Conservation (phyloP, 805 yeast genomes). For the Sungouiozyma ichnusensis region DNA sequence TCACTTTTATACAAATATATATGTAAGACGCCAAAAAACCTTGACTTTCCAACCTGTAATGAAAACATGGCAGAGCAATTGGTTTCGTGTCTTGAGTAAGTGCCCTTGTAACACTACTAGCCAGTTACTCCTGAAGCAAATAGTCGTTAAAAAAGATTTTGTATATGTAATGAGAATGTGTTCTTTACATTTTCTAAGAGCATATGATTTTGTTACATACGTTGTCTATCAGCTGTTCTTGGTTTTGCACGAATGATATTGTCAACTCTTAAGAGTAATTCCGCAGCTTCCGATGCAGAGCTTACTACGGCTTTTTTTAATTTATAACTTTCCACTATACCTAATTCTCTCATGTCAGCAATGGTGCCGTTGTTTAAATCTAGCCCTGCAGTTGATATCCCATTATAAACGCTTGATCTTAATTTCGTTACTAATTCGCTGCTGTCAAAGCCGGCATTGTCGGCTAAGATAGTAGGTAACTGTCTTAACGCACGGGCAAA, state of each 20-base stretch:
- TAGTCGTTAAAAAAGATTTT: no score
- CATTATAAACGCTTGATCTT: constrained; percentile 76
- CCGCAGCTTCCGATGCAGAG: constrained; percentile 97
- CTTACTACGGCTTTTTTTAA: constrained; percentile 88
- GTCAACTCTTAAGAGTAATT: constrained; percentile 88
- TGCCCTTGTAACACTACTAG: no score
- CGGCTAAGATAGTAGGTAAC: constrained; percentile 90
- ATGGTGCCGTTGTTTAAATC: constrained; percentile 76
- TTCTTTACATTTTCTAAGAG: no score
- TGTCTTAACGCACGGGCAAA: constrained; percentile 91
- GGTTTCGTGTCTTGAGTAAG: no score
- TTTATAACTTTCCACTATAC: constrained; percentile 87
- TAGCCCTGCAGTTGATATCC: constrained; percentile 84
- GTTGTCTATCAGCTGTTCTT: constrained; percentile 83
- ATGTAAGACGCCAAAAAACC: neutral
- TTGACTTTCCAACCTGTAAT: no score
- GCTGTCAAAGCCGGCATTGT: constrained; percentile 94
- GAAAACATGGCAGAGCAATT: no score
- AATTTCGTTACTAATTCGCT: constrained; percentile 84
- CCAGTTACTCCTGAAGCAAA: no score
- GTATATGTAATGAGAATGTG: no score
- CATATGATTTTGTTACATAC: constrained; percentile 11
- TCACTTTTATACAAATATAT: neutral
- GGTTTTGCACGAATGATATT: constrained; percentile 96
- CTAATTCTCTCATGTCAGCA: constrained; percentile 90